phyloP scores from a whole-genome alignment of 2,329 filamentous ascomycete species.

The Xylariaceae sp. region DNA sequence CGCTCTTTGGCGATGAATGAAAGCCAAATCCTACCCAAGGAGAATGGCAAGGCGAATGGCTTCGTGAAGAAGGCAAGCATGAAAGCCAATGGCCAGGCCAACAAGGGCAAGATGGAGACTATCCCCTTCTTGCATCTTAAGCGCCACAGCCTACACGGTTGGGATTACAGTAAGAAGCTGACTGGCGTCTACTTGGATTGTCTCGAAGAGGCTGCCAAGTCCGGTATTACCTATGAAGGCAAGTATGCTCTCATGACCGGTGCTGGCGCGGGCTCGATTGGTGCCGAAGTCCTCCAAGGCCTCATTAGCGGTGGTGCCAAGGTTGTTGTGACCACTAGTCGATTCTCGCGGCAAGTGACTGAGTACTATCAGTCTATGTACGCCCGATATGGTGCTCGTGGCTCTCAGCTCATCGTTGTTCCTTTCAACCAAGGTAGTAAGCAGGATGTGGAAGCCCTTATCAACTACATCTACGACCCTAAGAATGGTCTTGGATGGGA shows the following conservation, averaged over 20 bases:
- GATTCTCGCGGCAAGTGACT: conserved; percentile 94
- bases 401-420: conserved; percentile 94
- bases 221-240: conserved; percentile 84
- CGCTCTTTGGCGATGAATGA: conserved; percentile 97
- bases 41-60: conserved; percentile 60
- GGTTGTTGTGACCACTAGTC: conserved; percentile 92
- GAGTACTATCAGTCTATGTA: conserved; percentile 99
- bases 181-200: conserved; percentile 90
- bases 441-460: conserved; percentile 89
- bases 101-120: conserved; percentile 91
- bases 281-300: conserved; percentile 92
- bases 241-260: conserved; percentile 98
- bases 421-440: conserved; percentile 99
- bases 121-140: conserved; percentile 97
- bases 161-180: conserved; percentile 99
- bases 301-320: conserved; percentile 94
- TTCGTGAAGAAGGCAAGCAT: conserved; percentile 45
- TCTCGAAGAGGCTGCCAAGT: conserved; percentile 79
- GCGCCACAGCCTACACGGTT: conserved; percentile 86
- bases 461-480: conserved; percentile 93
- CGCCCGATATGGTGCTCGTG: conserved; percentile 83
- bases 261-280: conserved; percentile 94
- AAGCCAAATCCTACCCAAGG: conserved; percentile 88
- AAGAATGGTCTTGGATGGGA: conserved; percentile 99
- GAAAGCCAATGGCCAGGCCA: conserved; percentile 49